These are phyloP conservation scores for Lasiodiplodia theobromae DNA, from an alignment of 2,329 filamentous ascomycete genomes.

Conservation along the genomic window DNA sequence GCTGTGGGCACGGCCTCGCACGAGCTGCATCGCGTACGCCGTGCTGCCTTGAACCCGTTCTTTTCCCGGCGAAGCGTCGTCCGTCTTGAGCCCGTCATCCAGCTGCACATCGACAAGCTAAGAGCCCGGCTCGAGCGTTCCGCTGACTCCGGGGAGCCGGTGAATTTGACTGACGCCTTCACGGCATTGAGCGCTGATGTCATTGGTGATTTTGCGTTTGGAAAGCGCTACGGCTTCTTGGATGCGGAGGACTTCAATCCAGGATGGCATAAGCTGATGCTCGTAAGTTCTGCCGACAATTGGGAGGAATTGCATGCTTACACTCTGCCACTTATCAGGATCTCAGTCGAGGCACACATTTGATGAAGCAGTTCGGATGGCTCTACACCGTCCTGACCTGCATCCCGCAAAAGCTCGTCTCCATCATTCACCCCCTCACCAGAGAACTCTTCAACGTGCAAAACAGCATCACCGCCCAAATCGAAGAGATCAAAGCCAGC, in stretches of 20 bases:
- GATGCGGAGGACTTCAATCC: constrained; percentile 35
- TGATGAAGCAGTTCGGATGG: constrained; percentile 39
- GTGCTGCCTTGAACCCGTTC: constrained; percentile 44
- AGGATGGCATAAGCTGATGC: constrained; percentile 35
- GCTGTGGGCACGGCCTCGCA: constrained; percentile 38
- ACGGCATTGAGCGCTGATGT: constrained; percentile 33
- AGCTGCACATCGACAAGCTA: constrained; percentile 32
- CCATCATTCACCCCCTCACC: constrained; percentile 37
- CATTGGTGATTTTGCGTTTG: constrained; percentile 34
- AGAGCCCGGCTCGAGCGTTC: constrained; percentile 30
- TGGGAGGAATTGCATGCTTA: background rate
- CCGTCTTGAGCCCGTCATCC: constrained; percentile 35
- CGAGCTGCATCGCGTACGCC: constrained; percentile 43
- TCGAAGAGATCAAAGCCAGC: constrained; percentile 36
- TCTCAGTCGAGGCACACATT: constrained; percentile 37
- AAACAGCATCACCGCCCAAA: constrained; percentile 38
- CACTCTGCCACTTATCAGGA: constrained; percentile 30
- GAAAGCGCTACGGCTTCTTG: constrained; percentile 35
- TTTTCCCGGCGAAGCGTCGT: constrained; percentile 41
- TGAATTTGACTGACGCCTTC: constrained; percentile 37
- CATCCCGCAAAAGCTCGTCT: constrained; percentile 35
- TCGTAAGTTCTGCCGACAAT: constrained; percentile 27
- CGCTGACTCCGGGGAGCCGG: constrained; percentile 28
- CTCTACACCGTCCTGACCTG: constrained; percentile 31
- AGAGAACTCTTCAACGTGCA: constrained; percentile 39